Base-by-base conservation (phyloP, 2,329 filamentous ascomycete species). In the Fusarium sp. region DNA sequence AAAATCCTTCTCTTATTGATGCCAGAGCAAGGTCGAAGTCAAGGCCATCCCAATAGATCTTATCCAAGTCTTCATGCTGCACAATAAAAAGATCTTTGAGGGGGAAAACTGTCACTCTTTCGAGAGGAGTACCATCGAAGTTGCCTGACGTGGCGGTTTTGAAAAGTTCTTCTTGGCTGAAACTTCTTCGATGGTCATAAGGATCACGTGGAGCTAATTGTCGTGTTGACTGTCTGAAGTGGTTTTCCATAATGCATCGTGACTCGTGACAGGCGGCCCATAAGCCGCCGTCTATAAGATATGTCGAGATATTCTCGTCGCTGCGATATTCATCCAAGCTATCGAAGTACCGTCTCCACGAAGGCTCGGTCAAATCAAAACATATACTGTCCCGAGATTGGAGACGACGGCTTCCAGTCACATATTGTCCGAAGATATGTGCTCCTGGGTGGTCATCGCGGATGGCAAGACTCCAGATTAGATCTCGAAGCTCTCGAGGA, bases 331-430 rank as follows among this genome's bases (percentile, higher is more conserved):
- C 8, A 47, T 26, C 1, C 44, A 13, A 14, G 24, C 12, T 28
- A 4, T 47, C 44, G 5, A 47, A 47, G 18, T 28, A 28, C 18
- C 18, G 5, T 4, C 44, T 20, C 44, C 24, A 28, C 3, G 24
- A 28, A 3, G 44, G 24, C 5, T 1, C 18, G 0, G 8, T 3
- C 18, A 47, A 20, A 8, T 26, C 24, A 20, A 20, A 6, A 2
- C 8, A 3, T 0, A 2, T 1, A 4, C 17, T 1, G 8, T 2
- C 1, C 5, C 8, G 5, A 26, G 24, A 26, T 10, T 13, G 12
- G 44, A 26, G 0, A 26, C 2, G 5, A 47, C 8, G 24, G 18
- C 44, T 28, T 28, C 44, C 44, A 4, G 12, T 28, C 44, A 3
- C 6, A 47, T 5, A 47, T 28, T 47, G 24, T 47, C 44, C 24